Base-by-base conservation (phyloP, 2,329 filamentous ascomycete species). In the Coleophoma cylindrospora region DNA sequence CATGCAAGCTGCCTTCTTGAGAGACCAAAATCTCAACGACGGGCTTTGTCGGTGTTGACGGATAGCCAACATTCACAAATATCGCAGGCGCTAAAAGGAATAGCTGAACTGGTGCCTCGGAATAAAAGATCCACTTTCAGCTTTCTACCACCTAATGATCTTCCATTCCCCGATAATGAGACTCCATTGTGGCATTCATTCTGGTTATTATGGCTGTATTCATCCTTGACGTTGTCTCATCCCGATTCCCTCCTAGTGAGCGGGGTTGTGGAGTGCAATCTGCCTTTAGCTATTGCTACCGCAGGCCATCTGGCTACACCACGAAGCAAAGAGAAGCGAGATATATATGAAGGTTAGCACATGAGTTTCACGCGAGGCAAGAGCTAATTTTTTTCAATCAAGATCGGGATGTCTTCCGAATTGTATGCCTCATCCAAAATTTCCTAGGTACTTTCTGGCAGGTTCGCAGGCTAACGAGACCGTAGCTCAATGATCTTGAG, bases 31-130 rank as follows among this genome's bases (percentile, higher is more conserved):
- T 34, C 45, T 17, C 44, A 44, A 45, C 49, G 49, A 13, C 33
- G 45, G 36, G 43, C 37, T 17, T 21, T 51, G 3, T 51, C 49
- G 3, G 44, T 51, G 4, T 34, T 51, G 12, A 51, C 49, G 10
- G 49, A 51, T 38, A 51, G 43, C 12, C 49, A 51, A 37, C 45
- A 47, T 37, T 45, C 49, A 8, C 49, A 51, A 22, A 51, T 51
- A 11, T 51, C 49, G 7, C 45, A 47, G n/a, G 49, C 49, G 3
- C 38, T 51, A 3, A 51, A 47, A 40, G 49, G 45, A 32, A 51
- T 51, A 27, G 49, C 45, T 12, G 45, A 51, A 36, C 36, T 51
- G 15, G 49, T 51, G 3, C 49, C 49, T 9, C 27, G 49, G 21
- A 47, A 43, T 44, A 40, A 47, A 40, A 21, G 36, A 17, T 37